Conservation (phyloP, 208 protist species). For the Leishmania major region DNA sequence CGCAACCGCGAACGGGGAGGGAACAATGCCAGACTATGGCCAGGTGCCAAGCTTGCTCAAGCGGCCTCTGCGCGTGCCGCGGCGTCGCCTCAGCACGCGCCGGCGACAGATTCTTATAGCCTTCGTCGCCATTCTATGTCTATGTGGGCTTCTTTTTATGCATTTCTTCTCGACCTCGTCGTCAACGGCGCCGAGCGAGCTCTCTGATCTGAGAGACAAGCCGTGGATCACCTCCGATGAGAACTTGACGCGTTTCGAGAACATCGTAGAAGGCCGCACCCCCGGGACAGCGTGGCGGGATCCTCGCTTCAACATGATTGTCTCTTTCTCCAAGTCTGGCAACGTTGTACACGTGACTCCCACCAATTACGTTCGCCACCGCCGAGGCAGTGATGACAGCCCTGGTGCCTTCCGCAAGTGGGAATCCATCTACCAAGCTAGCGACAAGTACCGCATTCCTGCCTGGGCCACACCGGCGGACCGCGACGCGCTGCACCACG, state of each 20-base stretch:
- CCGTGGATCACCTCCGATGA: background rate
- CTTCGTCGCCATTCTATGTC: background rate
- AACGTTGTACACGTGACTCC: conserved; percentile 4
- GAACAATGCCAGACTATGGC: background rate
- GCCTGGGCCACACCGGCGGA: conserved; percentile 31
- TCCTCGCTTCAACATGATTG: background rate
- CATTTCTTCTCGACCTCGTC: background rate
- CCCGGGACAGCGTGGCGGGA: conserved; percentile 20
- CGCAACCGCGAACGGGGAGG: background rate
- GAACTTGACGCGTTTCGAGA: background rate
- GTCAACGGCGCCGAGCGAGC: background rate
- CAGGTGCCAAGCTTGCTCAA: background rate
- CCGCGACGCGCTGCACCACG: conserved; percentile 35
- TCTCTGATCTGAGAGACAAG: background rate
- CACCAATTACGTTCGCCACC: conserved; percentile 6
- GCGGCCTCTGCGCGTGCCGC: conserved; percentile 7
- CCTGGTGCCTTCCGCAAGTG: conserved; percentile 11
- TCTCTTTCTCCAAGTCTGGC: conserved; percentile 3
- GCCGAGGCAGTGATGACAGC: background rate
- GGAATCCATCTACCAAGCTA: conserved; percentile 23
- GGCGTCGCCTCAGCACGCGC: background rate
- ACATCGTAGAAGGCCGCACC: background rate
- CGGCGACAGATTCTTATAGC: background rate
- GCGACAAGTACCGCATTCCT: conserved; percentile 30
- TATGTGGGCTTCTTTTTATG: background rate